A percentile compares a stretch with the other conserved stretches of the same genome.
Conservation (phyloP, 805 yeast genomes). For the Starmerella scarabaei region DNA sequence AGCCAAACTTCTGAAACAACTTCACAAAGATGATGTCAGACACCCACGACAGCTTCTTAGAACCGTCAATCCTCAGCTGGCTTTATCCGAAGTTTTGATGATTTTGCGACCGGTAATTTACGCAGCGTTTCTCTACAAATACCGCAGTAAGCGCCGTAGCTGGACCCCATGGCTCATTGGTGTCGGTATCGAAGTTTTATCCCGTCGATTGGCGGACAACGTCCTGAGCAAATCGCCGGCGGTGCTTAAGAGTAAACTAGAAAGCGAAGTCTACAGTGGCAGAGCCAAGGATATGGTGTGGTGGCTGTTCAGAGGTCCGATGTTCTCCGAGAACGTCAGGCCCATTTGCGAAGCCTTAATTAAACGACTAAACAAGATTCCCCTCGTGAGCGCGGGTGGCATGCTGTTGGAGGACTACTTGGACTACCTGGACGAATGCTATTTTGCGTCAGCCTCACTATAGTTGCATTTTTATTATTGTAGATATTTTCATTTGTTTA, state of each 20-base stretch:
- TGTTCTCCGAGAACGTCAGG: constrained; percentile 27
- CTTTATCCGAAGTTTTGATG: constrained; percentile 26
- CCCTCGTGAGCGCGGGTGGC: constrained; percentile 26
- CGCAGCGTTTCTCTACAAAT: constrained; percentile 25
- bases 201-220: constrained; percentile 22
- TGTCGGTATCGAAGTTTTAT: constrained; percentile 25
- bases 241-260: constrained; percentile 20
- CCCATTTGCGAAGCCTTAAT: constrained; percentile 24
- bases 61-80: constrained; percentile 18
- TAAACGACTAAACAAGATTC: constrained; percentile 22
- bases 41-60: constrained; percentile 26
- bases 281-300: constrained; percentile 25
- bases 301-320: constrained; percentile 32
- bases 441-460: constrained; percentile 13
- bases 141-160: constrained; percentile 16
- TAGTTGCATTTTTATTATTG: neutral
- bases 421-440: constrained; percentile 29
- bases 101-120: constrained; percentile 32
- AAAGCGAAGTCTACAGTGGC: constrained; percentile 23
- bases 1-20: constrained; percentile 6
- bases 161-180: constrained; percentile 35
- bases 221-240: constrained; percentile 7
- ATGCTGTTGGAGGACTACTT: constrained; percentile 29
- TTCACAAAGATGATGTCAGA: constrained; percentile 26
- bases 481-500: too few relatives aligned